Conservation (phyloP, 1,284 basidiomycete species). For the Anthracocystis walkeri region DNA sequence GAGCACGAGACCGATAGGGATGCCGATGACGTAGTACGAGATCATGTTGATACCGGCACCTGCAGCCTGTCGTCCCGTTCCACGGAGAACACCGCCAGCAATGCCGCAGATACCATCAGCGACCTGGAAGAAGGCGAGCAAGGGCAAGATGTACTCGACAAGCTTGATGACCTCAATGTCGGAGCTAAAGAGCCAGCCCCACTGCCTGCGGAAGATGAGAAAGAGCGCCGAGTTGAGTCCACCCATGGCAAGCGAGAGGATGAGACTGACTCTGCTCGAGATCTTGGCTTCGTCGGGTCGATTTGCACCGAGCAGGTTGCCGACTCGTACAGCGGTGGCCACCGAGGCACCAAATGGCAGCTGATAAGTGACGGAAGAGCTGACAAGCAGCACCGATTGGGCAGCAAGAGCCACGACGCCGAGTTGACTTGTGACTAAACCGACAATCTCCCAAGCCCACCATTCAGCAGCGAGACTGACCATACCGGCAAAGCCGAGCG, state of each 20-base stretch:
- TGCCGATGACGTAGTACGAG: conserved; percentile 72
- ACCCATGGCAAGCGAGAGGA: conserved; percentile 40
- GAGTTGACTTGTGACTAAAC: conserved; percentile 57
- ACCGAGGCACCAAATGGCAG: conserved; percentile 84
- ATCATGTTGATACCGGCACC: conserved; percentile 72
- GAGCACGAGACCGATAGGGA: conserved; percentile 72
- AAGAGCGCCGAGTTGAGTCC: conserved; percentile 75
- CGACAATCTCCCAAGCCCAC: conserved; percentile 89
- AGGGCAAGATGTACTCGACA: conserved; percentile 79
- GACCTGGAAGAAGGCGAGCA: conserved; percentile 76
- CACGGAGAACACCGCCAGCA: conserved; percentile 80
- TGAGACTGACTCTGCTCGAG: conserved; percentile 62
- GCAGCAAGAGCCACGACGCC: conserved; percentile 73
- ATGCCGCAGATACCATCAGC: conserved; percentile 79
- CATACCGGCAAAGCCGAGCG: conserved; percentile 61
- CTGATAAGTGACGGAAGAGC: conserved; percentile 82
- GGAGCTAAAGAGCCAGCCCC: conserved; percentile 86
- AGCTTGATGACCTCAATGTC: conserved; percentile 79
- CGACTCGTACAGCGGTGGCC: conserved; percentile 83
- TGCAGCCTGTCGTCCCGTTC: conserved; percentile 76
- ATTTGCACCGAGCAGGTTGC: conserved; percentile 72
- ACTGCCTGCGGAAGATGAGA: conserved; percentile 78
- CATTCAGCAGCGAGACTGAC: conserved; percentile 84
- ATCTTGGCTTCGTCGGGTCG: conserved; percentile 67
- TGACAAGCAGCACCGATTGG: conserved; percentile 80